Percentiles rank a stretch among this genome's conserved stretches.
These are phyloP conservation scores for Phytophthora crassamura DNA, from an alignment of 352 stramenopile species.

Conservation along the genomic window DNA sequence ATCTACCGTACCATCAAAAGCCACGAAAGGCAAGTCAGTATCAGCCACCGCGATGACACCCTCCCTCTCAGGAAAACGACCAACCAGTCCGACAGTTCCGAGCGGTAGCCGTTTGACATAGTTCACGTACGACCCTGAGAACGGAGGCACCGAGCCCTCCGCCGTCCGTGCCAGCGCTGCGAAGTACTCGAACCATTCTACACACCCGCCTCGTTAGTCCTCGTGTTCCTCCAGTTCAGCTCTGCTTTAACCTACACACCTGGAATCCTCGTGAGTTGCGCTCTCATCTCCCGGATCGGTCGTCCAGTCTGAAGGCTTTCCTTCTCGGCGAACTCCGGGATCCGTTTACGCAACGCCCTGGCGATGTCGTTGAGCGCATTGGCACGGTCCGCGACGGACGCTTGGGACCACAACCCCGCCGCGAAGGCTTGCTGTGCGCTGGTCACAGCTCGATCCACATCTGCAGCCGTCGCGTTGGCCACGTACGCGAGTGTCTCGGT, in stretches of 20 bases:
- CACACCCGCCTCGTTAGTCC: neutral
- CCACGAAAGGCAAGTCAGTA: conserved; percentile 1
- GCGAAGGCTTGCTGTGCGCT: conserved; percentile 44
- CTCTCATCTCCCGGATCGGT: conserved; percentile 67
- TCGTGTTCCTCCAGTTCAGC: neutral
- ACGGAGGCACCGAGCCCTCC: conserved; percentile 72
- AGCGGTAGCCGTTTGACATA: conserved; percentile 63
- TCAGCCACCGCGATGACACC: neutral
- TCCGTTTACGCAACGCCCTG: conserved; percentile 39
- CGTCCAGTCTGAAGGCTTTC: conserved; percentile 70
- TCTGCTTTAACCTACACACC: conserved; percentile 20
- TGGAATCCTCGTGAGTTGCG: conserved; percentile 51
- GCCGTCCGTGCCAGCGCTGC: conserved; percentile 67
- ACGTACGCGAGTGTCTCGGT: conserved; percentile 48
- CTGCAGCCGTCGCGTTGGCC: conserved; percentile 35
- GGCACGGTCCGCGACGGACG: conserved; percentile 41
- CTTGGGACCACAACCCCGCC: conserved; percentile 38
- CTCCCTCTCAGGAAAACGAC: neutral
- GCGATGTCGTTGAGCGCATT: conserved; percentile 53
- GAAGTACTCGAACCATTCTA: conserved; percentile 90
- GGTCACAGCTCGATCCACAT: conserved; percentile 47
- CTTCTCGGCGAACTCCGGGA: conserved; percentile 58
- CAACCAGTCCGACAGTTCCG: conserved; percentile 63
- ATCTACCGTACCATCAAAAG: conserved; percentile 43
- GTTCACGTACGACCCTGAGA: conserved; percentile 63